Evolutionary conservation across 345 rosid genomes (phyloP).

Genomic region (Corymbia maculata): DNA sequence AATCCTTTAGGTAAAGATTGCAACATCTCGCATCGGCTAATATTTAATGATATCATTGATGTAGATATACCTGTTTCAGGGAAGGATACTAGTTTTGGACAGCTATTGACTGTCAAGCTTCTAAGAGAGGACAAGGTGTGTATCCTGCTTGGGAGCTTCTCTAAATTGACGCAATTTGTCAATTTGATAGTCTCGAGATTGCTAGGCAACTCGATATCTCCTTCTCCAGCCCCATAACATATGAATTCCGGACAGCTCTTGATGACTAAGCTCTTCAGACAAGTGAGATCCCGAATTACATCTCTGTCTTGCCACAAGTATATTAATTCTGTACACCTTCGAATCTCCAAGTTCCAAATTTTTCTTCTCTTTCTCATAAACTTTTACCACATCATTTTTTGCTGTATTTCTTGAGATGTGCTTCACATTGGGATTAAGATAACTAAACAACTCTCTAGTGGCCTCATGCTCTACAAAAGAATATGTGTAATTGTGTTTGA

Average conservation of each 20-base stretch:
- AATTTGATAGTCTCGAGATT: not conserved
- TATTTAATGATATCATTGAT: too few species aligned
- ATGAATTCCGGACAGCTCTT: not conserved
- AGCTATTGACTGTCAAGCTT: rapidly evolving
- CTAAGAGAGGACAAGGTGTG: not conserved
- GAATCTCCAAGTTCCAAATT: too few species aligned
- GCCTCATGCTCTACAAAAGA: too few species aligned
- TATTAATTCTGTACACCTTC: too few species aligned
- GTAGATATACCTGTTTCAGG: not conserved
- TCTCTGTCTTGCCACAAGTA: too few species aligned
- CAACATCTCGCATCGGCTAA: not conserved
- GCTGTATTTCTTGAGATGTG: too few species aligned
- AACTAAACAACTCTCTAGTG: too few species aligned
- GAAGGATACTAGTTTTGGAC: not conserved
- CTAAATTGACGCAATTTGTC: not conserved
- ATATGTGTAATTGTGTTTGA: too few species aligned
- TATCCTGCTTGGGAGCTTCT: not conserved
- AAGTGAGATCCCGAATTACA: not conserved
- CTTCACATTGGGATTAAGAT: too few species aligned
- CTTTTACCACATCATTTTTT: too few species aligned
- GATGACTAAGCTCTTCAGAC: not conserved
- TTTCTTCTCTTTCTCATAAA: too few species aligned
- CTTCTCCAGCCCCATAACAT: not conserved
- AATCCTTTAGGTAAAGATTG: not conserved
- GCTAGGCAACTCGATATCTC: not conserved